Evolutionary conservation across 352 stramenopile species (phyloP).

Genomic region (Globisporangium sylvaticum): DNA sequence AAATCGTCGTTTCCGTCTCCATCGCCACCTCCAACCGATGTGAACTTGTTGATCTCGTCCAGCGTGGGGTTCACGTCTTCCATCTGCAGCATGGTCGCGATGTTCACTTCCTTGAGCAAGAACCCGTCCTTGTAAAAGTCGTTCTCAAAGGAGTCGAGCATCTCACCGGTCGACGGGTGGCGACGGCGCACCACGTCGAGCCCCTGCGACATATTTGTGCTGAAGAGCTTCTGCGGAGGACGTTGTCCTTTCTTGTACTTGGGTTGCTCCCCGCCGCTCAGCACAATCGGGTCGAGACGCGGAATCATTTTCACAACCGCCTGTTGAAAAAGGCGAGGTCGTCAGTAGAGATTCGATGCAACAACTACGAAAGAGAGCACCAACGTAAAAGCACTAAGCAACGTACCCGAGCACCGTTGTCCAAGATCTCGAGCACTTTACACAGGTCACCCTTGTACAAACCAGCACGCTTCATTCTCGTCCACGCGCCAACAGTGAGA

Average conservation of each 20-base stretch:
- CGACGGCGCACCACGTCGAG: conserved; percentile 63
- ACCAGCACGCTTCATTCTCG: conserved; percentile 81
- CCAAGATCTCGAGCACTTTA: conserved; percentile 85
- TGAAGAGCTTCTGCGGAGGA: conserved; percentile 84
- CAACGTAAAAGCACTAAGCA: background rate
- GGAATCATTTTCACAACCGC: conserved; percentile 86
- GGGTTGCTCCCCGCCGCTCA: conserved; percentile 66
- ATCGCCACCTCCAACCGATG: conserved; percentile 51
- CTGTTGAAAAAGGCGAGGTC: conserved; percentile 16
- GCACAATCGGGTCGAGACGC: conserved; percentile 69
- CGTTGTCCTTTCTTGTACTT: conserved; percentile 90
- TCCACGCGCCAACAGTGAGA: conserved; percentile 72
- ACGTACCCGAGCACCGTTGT: conserved; percentile 72
- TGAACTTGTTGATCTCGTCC: conserved; percentile 89
- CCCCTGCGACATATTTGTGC: conserved; percentile 58
- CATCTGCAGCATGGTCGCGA: conserved; percentile 78
- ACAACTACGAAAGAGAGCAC: background rate
- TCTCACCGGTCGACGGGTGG: conserved; percentile 68
- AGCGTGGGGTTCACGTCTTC: conserved; percentile 85
- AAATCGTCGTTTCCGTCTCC: conserved; percentile 69
- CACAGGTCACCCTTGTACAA: conserved; percentile 87
- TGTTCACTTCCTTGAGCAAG: conserved; percentile 85
- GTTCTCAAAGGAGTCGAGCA: conserved; percentile 88
- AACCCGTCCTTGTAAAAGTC: conserved; percentile 89
- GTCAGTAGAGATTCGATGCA: background rate